phyloP scores from a whole-genome alignment of 1,139 yeast genomes.

The Magnusiomyces starmeri region DNA sequence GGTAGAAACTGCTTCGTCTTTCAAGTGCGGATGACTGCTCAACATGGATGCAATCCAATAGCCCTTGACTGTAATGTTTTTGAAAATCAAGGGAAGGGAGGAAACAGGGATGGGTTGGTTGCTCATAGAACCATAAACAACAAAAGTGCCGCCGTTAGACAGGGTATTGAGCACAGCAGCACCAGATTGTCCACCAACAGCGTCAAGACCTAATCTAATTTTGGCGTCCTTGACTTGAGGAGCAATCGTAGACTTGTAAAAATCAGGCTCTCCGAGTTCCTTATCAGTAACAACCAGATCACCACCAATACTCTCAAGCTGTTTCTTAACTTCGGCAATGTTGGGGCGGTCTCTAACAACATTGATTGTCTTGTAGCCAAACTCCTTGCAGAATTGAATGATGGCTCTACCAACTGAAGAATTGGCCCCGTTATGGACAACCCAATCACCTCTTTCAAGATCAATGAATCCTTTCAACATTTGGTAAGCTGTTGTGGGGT shows the following conservation, averaged over 20 bases:
- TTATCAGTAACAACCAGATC: slow-evolving; percentile 89
- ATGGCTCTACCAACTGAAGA: slow-evolving; percentile 94
- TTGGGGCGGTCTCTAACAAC: slow-evolving; percentile 82
- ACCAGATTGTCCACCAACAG: slow-evolving; percentile 86
- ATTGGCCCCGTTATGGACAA: slow-evolving; percentile 93
- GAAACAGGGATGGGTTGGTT: slow-evolving; percentile 88
- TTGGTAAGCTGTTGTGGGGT: slow-evolving; percentile 88
- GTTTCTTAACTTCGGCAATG: slow-evolving; percentile 53
- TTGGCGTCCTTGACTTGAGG: slow-evolving; percentile 31
- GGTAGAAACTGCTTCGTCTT: slow-evolving; percentile 44
- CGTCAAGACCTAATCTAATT: slow-evolving; percentile 75
- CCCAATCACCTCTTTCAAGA: slow-evolving; percentile 74
- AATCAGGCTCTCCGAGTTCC: slow-evolving; percentile 62
- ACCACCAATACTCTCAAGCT: slow-evolving; percentile 65
- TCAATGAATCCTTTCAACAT: slow-evolving; percentile 68
- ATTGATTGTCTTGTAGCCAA: slow-evolving; percentile 77
- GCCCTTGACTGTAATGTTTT: slow-evolving; percentile 77
- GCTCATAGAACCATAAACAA: slow-evolving; percentile 97
- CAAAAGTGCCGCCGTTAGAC: slow-evolving; percentile 55
- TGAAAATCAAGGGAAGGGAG: slow-evolving; percentile 82
- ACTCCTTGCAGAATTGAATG: slow-evolving; percentile 69
- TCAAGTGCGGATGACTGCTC: neutral
- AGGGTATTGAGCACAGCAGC: slow-evolving; percentile 78
- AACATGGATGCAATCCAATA: slow-evolving; percentile 53
- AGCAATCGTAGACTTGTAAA: slow-evolving; percentile 54